Conservation (phyloP, 2,329 filamentous ascomycete genomes). For the Diaporthe citriasiana region DNA sequence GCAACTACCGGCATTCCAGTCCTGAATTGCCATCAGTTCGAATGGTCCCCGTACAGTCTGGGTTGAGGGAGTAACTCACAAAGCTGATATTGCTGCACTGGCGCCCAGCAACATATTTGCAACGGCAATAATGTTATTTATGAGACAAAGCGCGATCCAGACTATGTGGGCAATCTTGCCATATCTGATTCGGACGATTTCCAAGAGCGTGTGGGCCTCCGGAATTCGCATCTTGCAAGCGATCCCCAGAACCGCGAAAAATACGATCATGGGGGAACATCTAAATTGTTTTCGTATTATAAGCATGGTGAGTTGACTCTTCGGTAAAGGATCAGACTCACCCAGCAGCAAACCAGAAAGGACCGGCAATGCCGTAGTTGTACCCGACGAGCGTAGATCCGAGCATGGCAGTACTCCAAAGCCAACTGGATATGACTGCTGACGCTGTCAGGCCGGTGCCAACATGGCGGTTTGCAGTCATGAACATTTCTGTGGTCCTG, state of each 20-base stretch:
- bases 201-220: constrained; percentile 67
- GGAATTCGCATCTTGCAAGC: constrained; percentile 66
- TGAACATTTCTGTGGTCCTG: constrained; percentile 39
- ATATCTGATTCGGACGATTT: constrained; percentile 67
- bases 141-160: constrained; percentile 64
- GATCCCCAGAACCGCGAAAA: constrained; percentile 66
- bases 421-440: constrained; percentile 68
- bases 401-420: constrained; percentile 67
- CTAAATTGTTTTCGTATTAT: constrained; percentile 27
- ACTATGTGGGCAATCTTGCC: constrained; percentile 63
- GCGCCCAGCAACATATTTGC: constrained; percentile 67
- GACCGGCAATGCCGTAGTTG: constrained; percentile 66
- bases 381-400: constrained; percentile 66
- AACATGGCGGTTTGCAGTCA: constrained; percentile 62
- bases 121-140: constrained; percentile 68
- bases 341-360: constrained; percentile 70
- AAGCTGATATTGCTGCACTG: constrained; percentile 56
- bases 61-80: constrained; percentile 20
- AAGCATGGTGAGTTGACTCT: not conserved
- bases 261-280: constrained; percentile 68
- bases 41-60: not conserved
- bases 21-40: not conserved
- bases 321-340: not conserved
- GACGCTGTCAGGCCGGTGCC: constrained; percentile 66
- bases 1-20: constrained; percentile 51